Conservation (phyloP, 306 rosid genomes). For the Trifolium repens region DNA sequence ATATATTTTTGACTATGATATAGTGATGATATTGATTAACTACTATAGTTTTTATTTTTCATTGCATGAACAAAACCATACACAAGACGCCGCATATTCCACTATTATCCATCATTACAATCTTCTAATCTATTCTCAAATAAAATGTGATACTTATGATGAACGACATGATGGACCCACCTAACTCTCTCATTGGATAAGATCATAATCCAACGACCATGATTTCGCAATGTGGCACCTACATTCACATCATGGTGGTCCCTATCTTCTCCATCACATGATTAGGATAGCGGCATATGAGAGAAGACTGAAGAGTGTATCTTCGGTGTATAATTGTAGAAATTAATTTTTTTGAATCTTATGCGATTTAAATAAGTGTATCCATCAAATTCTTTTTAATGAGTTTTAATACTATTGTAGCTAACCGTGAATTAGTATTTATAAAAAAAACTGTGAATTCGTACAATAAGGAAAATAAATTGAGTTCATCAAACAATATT, state of each 20-base stretch:
- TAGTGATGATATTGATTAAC: too few relatives aligned
- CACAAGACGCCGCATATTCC: constrained; percentile 61
- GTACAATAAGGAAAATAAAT: too few relatives aligned
- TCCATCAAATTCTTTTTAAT: too few relatives aligned
- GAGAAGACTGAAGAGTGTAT: background rate
- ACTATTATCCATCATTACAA: background rate
- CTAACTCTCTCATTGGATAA: constrained; percentile 37
- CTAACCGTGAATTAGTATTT: too few relatives aligned
- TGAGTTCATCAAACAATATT: too few relatives aligned
- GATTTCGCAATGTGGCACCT: constrained; percentile 41
- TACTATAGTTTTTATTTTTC: too few relatives aligned
- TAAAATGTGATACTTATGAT: background rate
- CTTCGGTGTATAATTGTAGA: too few relatives aligned
- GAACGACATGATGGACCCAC: constrained; percentile 46
- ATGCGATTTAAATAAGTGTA: too few relatives aligned
- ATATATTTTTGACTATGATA: too few relatives aligned
- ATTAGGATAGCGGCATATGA: background rate
- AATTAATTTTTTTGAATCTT: too few relatives aligned
- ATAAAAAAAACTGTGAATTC: too few relatives aligned
- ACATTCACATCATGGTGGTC: constrained; percentile 6
- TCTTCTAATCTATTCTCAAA: background rate
- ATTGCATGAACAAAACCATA: constrained; percentile 24
- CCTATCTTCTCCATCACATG: constrained; percentile 1
- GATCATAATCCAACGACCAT: constrained; percentile 10
- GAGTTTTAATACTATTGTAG: too few relatives aligned